phyloP scores from a whole-genome alignment of 371 early-diverging fungal species.

The Actinomucor elegans region DNA sequence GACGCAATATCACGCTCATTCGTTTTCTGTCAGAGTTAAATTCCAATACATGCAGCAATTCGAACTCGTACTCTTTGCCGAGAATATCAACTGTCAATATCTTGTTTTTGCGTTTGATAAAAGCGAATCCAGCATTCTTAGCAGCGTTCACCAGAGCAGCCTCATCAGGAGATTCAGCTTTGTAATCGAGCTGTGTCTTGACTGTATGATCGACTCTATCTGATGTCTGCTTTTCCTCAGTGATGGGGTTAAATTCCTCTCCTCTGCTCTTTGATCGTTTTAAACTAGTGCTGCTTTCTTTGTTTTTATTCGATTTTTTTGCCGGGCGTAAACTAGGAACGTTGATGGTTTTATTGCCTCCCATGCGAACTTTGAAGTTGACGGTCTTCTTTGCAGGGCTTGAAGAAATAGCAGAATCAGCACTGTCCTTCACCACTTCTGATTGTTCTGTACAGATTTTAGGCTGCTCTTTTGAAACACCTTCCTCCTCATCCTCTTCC shows the following conservation, averaged over 20 bases:
- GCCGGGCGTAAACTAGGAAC: conserved; percentile 1
- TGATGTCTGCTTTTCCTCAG: conserved; percentile 17
- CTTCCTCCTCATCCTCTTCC: conserved; percentile 19
- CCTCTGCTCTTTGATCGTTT: conserved; percentile 8
- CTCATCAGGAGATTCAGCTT: conserved; percentile 86
- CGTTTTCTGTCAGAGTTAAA: conserved; percentile 94
- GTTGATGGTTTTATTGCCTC: conserved; percentile 1
- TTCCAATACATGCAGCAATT: conserved; percentile 80
- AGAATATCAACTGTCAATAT: conserved; percentile 62
- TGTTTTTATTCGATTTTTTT: conserved; percentile 4
- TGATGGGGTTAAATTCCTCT: conserved; percentile 19
- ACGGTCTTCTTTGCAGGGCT: neutral
- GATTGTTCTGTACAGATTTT: neutral
- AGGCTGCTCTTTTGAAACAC: conserved; percentile 15
- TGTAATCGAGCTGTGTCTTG: conserved; percentile 35
- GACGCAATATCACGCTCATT: conserved; percentile 87
- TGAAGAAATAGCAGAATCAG: no score
- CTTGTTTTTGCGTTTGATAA: conserved; percentile 46
- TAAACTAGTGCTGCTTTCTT: neutral
- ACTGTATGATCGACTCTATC: conserved; percentile 39
- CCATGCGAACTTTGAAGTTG: neutral
- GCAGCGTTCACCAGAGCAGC: conserved; percentile 88
- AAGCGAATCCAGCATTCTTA: conserved; percentile 84
- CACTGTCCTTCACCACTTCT: no score
- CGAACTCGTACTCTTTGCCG: conserved; percentile 65